phyloP scores from a whole-genome alignment of 2,329 filamentous ascomycete genomes.

The Coniochaeta sp. region DNA sequence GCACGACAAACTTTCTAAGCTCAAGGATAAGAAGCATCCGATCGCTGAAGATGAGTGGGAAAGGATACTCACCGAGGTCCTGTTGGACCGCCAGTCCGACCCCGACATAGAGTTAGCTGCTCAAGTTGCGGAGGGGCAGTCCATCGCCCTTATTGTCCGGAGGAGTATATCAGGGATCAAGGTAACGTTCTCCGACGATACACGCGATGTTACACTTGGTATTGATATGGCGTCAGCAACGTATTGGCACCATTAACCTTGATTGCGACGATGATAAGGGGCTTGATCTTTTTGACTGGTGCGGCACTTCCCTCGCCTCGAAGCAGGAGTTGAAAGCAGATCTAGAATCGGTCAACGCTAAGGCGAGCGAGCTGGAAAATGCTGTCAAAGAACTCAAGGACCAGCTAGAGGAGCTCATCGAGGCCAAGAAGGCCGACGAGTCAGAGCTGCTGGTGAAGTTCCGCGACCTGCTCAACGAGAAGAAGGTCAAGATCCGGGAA shows the following conservation, averaged over 20 bases:
- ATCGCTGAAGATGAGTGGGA: constrained; percentile 61
- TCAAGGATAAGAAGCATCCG: constrained; percentile 46
- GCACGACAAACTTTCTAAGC: constrained; percentile 43
- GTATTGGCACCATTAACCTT: constrained; percentile 57
- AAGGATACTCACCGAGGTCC: constrained; percentile 45
- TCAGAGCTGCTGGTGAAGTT: constrained; percentile 61
- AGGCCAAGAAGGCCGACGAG: constrained; percentile 60
- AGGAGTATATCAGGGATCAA: constrained; percentile 62
- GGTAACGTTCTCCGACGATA: constrained; percentile 27
- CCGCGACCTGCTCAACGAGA: constrained; percentile 63
- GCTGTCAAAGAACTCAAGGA: constrained; percentile 50
- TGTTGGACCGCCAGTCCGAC: constrained; percentile 41
- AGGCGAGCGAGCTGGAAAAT: constrained; percentile 40
- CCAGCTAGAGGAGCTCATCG: constrained; percentile 59
- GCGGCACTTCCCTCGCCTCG: constrained; percentile 46
- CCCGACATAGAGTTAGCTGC: constrained; percentile 53
- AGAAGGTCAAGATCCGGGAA: constrained; percentile 72
- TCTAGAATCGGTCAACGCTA: constrained; percentile 31
- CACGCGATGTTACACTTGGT: background rate
- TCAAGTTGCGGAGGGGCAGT: constrained; percentile 42
- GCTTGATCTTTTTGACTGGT: constrained; percentile 65
- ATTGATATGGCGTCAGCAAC: constrained; percentile 42
- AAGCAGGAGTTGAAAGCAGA: constrained; percentile 35
- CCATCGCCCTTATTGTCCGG: constrained; percentile 55
- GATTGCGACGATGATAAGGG: constrained; percentile 46